Evolutionary conservation across 768 basidiomycete genomes (phyloP).

Genomic region (Lyophyllum semitale): DNA sequence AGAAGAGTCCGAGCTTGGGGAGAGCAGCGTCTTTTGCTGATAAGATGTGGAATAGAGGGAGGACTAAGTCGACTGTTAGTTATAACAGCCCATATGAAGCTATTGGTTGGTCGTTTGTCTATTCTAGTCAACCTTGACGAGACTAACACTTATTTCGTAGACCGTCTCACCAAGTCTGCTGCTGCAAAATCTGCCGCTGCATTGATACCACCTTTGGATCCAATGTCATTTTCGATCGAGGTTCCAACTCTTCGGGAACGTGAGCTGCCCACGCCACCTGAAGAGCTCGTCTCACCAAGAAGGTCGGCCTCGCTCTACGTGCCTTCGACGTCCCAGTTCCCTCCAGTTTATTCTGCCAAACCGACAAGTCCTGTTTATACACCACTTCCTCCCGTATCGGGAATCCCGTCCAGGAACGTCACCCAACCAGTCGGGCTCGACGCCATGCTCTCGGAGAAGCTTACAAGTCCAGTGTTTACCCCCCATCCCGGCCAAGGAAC

Average conservation of each 20-base stretch:
- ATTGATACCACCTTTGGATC: conserved; percentile 23
- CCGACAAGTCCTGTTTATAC: conserved; percentile 18
- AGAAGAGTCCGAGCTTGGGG: conserved; percentile 47
- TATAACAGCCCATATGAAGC: conserved; percentile 30
- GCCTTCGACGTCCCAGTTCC: conserved; percentile 16
- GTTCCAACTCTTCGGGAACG: conserved; percentile 12
- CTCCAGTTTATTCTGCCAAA: conserved; percentile 15
- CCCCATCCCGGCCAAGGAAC: neutral
- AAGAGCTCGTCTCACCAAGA: conserved; percentile 15
- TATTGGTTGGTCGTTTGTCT: conserved; percentile 37
- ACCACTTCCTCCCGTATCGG: conserved; percentile 1
- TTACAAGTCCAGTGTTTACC: conserved; percentile 11
- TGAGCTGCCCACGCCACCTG: conserved; percentile 18
- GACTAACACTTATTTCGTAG: conserved; percentile 1
- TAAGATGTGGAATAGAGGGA: conserved; percentile 54
- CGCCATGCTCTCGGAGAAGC: conserved; percentile 12
- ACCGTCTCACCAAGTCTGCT: conserved; percentile 18
- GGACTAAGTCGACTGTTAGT: conserved; percentile 57
- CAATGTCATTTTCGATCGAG: conserved; percentile 20
- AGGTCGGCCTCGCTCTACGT: conserved; percentile 22
- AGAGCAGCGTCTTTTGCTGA: conserved; percentile 63
- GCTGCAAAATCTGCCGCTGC: conserved; percentile 18
- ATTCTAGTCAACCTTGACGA: neutral
- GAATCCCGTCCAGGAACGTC: neutral
- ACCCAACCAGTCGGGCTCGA: neutral